Base-by-base conservation (phyloP, 2,329 filamentous ascomycete species). In the Fusarium torreyae region DNA sequence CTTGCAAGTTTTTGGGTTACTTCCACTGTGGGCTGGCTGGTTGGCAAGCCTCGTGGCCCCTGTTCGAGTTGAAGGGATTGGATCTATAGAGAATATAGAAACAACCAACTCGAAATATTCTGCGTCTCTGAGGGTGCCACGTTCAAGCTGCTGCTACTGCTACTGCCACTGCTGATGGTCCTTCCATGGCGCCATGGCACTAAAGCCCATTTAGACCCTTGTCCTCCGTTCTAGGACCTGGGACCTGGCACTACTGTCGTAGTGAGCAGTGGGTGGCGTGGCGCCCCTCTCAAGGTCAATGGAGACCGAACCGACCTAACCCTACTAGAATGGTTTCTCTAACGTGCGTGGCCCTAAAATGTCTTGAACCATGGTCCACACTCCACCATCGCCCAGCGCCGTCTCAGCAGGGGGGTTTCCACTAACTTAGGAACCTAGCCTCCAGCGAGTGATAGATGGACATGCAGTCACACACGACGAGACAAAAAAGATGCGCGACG, bases 41-140 rank as follows among this genome's bases (percentile, higher is more conserved):
- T 31, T 31, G 28, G 28, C 5, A 31, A 13, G 10, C 28, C 28
- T 14, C 9, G 22, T 14, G 24, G 22, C 7, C 40, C 40, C 20
- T 24, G 40, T 15, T 42, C 18, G 11, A 18, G 10, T 20, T 14
- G 18, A 14, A 24, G 20, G 49, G 18, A 22, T 43, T n/a, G 20
- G 8, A 53, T 22, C 20, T 20, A 57, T 9, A 42, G 9, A 53
- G 34, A 36, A 49, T 55, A 26, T 49, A 26, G 22, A n/a, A 44
- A 38, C 33, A 49, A 49, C 14, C 22, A 31, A 31, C 28, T 31
- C 49, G 36, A 50, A 54, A 33, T 45, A 15, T 60, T 48, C 36
- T 43, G 24, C 18, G 52, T 46, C 52, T 56, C 66, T 71, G 61
- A 59, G 59, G 62, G 66, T 73, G 71, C 71, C 71, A 74, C 71